Evolutionary conservation across 1,139 yeast genomes (phyloP).

Genomic region (Sugiyamaella novakii): DNA sequence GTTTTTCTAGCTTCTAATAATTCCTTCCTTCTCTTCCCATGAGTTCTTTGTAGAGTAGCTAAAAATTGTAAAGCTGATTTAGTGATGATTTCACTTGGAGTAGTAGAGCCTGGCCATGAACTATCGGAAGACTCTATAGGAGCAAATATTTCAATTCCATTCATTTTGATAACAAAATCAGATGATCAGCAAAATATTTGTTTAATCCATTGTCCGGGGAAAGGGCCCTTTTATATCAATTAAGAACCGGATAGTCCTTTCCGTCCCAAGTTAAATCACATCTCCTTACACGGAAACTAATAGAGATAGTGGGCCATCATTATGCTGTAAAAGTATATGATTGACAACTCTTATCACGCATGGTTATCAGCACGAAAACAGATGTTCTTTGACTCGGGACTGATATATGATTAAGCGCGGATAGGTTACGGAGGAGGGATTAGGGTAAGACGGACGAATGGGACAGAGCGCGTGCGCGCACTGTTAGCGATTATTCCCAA

Average conservation of each 20-base stretch:
- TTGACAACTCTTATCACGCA: slow-evolving; percentile 1
- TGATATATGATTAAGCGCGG: background rate
- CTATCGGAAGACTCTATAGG: slow-evolving; percentile 11
- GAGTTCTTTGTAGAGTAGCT: slow-evolving; percentile 70
- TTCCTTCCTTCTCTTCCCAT: slow-evolving; percentile 59
- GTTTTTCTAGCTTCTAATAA: slow-evolving; percentile 60
- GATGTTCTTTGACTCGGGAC: slow-evolving; percentile 3
- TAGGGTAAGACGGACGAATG: slow-evolving; percentile 4
- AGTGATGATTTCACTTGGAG: slow-evolving; percentile 50
- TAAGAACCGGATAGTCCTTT: too few species aligned
- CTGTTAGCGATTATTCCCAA: too few species aligned
- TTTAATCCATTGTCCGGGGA: too few species aligned
- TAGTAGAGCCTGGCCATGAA: slow-evolving; percentile 20
- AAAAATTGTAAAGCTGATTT: slow-evolving; percentile 69
- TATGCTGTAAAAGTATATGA: background rate
- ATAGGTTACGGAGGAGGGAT: background rate
- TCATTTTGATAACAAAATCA: slow-evolving; percentile 2
- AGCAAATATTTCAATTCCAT: slow-evolving; percentile 21
- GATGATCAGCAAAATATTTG: too few species aligned
- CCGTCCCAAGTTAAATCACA: too few species aligned
- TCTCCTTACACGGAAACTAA: background rate
- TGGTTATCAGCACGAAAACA: too few species aligned
- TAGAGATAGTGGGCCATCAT: background rate
- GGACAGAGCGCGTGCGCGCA: too few species aligned
- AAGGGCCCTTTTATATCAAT: background rate